Evolutionary conservation across 1,284 basidiomycete species (phyloP), one percentile per base, ranked within the genome.

Genomic region (Pseudozyma hubeiensis): DNA sequence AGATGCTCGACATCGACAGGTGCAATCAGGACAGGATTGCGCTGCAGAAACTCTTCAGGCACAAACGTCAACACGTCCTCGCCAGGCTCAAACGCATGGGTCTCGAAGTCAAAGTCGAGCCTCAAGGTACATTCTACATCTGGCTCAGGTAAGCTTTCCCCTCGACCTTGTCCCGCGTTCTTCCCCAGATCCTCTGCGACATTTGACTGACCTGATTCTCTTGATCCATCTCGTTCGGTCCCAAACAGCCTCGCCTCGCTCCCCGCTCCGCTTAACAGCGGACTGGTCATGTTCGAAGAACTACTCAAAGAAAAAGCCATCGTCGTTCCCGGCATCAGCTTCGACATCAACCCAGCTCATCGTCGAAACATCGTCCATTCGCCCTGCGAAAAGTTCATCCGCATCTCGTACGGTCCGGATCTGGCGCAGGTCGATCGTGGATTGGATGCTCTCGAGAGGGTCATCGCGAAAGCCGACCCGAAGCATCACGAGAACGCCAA

Each of bases 241-340:
- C 7, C 44, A 14, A 13, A 47, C 24, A 51, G 90, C 90, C 76
- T 87, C 87, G 52, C 88, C 96, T 34, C 91, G 92, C 8, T 77
- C 92, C 8, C 77, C 88, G 7, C 94, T 93, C 7, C 53, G 2
- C 85, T 97, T 45, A 93, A 94, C 86, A 93, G 92, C 76, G 94
- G 94, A 19, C 86, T 97, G 78, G 93, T 91, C 33, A 96, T 97
- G 89, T 97, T 97, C 82, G 94, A 97, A 82, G 94, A 97, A 85
- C 87, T 93, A 39, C 88, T 97, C 46, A 95, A 94, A 85, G 92
- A 94, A 85, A 89, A 92, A 85, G 91, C 91, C 30, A 94, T 94
- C 72, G 92, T 93, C 58, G 93, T 94, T 52, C 93, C 93, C 10
- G 87, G 87, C 5, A 82, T 95, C 71, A 94, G 94, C 88, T 96